Evolutionary conservation across 441 rosid genomes (phyloP).

Genomic region (Gossypium lobatum): DNA sequence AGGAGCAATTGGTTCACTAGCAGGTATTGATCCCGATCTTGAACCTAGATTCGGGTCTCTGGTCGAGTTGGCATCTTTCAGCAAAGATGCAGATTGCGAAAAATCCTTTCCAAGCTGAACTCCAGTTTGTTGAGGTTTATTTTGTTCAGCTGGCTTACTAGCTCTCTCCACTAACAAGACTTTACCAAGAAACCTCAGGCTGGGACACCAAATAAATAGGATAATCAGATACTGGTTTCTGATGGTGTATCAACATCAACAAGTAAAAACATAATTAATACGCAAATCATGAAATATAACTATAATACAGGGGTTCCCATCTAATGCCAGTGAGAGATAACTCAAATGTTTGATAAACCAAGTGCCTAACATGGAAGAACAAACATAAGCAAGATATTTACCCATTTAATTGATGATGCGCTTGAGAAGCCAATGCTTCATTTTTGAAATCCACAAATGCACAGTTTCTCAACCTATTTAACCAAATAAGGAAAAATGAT

Average conservation of each 20-base stretch:
- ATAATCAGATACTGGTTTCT: constrained; percentile 7
- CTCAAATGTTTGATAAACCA: constrained; percentile 4
- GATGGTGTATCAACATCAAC: background rate
- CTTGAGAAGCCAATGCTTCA: constrained; percentile 74
- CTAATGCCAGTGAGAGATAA: background rate
- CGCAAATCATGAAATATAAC: background rate
- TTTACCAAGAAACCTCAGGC: constrained; percentile 93
- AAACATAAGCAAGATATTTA: constrained; percentile 23
- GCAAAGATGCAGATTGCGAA: constrained; percentile 16
- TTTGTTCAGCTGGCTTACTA: constrained; percentile 40
- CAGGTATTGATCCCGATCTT: constrained; percentile 30
- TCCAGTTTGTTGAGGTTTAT: constrained; percentile 32
- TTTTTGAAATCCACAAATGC: constrained; percentile 82
- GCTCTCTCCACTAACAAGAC: constrained; percentile 80
- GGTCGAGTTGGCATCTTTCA: constrained; percentile 30
- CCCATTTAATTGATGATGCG: constrained; percentile 80
- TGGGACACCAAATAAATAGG: constrained; percentile 29
- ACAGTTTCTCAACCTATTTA: constrained; percentile 63
- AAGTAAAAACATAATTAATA: background rate
- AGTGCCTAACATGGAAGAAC: background rate
- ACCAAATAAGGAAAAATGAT: background rate
- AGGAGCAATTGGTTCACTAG: constrained; percentile 71
- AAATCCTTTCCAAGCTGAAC: constrained; percentile 35
- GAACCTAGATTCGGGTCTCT: constrained; percentile 25
- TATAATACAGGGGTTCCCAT: background rate